phyloP scores from a whole-genome alignment of 768 basidiomycete species.

The Russula virescens region DNA sequence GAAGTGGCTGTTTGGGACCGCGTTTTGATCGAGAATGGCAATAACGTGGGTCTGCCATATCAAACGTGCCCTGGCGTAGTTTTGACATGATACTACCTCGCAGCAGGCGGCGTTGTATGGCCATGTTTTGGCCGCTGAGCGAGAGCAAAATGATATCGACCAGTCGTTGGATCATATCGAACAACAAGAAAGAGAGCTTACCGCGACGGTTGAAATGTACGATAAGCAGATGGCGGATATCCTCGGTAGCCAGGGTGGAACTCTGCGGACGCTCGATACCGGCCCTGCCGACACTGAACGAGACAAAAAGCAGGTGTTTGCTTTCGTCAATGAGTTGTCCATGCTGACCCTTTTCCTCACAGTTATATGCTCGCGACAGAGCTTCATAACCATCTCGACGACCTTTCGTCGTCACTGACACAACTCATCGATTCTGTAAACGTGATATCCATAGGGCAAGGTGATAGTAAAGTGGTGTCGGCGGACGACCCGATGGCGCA shows the following conservation, averaged over 20 bases:
- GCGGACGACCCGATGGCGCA: constrained; percentile 81
- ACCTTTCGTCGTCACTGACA: constrained; percentile 81
- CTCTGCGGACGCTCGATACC: constrained; percentile 66
- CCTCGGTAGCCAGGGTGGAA: constrained; percentile 67
- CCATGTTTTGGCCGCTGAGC: constrained; percentile 76
- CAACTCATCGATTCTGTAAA: constrained; percentile 97
- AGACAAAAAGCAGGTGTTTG: constrained; percentile 73
- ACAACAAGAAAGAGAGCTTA: constrained; percentile 83
- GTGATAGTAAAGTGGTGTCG: constrained; percentile 30
- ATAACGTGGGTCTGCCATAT: constrained; percentile 57
- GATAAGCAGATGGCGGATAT: constrained; percentile 83
- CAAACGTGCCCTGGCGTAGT: not conserved
- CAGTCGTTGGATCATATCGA: constrained; percentile 87
- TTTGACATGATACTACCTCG: not conserved
- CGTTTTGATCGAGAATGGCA: constrained; percentile 86
- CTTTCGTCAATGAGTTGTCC: not conserved
- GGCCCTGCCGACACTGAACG: constrained; percentile 91
- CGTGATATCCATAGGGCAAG: constrained; percentile 53
- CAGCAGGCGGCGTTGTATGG: constrained; percentile 70
- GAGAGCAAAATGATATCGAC: constrained; percentile 82
- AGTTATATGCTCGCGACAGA: constrained; percentile 93
- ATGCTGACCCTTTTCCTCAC: constrained; percentile 11
- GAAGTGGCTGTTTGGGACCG: constrained; percentile 96
- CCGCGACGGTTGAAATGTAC: constrained; percentile 72
- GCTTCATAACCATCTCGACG: constrained; percentile 87